Evolutionary conservation across 2,329 filamentous ascomycete genomes (phyloP), one percentile per base, ranked within the genome.

Genomic region (Paracamarosporium sp.): DNA sequence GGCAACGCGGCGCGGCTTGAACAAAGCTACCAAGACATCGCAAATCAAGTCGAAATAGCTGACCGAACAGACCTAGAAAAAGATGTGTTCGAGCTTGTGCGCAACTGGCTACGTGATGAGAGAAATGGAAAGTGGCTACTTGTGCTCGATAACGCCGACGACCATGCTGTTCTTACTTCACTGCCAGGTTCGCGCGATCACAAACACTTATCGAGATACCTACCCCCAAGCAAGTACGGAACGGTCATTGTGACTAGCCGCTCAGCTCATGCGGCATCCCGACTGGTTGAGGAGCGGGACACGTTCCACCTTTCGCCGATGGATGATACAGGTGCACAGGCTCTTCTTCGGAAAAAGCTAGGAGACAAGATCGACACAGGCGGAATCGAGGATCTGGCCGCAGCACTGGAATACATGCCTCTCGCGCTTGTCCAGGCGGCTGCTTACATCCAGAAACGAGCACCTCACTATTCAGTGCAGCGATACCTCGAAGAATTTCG

Each of bases 401-500:
- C 47, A 1, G 62, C 64, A 12, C 68, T 78, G 0, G 73, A 74
- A 0, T 62, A 51, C 50, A 70, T 76, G 53, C 75, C 75, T 8
- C 71, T 76, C 22, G 74, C 75, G 1, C 65, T 76, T 1, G 46
- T 65, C 3, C 72, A 76, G 47, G 74, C 75, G 22, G 67, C 69
- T 5, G 62, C 69, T 4, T 76, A 73, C 52, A 77, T 78, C 41
- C 43, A 20, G 2, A 41, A 61, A 12, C 44, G 59, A 55, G 59
- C 55, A 13, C 60, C 60, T 2, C 50, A 50, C 28, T 59, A 6
- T 25, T 60, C 64, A 2, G 55, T 65, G 20, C 20, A 9, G 7
- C 31, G 53, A 38, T 84, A 84, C 56, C 60, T 84, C 1, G 56
- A 68, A 1, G 60, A 77, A 2, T 78, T 82, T 56, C 64, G 60